Conservation (phyloP, 2,329 filamentous ascomycete genomes). For the Nemania sp. region DNA sequence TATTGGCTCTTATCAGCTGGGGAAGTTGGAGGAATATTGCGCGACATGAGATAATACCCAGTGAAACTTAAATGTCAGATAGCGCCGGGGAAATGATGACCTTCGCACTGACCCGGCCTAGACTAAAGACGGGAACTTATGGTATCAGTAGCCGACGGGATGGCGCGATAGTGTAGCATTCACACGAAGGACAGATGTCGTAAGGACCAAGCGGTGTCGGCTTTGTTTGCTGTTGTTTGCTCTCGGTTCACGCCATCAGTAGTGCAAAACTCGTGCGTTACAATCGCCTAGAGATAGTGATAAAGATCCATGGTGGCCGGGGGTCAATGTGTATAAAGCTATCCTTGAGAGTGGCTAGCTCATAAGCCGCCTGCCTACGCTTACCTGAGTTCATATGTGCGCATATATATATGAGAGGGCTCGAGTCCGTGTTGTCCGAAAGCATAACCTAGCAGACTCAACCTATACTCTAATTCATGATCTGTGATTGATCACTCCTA, state of each 20-base stretch:
- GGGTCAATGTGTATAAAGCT: slow-evolving; percentile 16
- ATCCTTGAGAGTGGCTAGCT: slow-evolving; percentile 11
- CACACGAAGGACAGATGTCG: slow-evolving; percentile 2
- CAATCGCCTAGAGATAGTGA: slow-evolving; percentile 14
- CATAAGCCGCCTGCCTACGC: too few relatives aligned
- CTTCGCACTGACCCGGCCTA: slow-evolving; percentile 4
- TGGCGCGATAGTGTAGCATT: slow-evolving; percentile 26
- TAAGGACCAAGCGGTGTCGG: slow-evolving; percentile 26
- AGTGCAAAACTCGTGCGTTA: slow-evolving; percentile 22
- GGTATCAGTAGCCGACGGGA: slow-evolving; percentile 25
- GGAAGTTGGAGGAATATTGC: slow-evolving; percentile 14
- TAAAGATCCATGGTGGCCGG: slow-evolving; percentile 12
- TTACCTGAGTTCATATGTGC: too few relatives aligned
- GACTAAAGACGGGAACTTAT: slow-evolving; percentile 20
- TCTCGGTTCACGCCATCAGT: slow-evolving; percentile 28
- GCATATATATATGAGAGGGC: slow-evolving; percentile 9
- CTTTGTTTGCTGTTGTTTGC: slow-evolving; percentile 6
- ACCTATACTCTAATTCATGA: not conserved
- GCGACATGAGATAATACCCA: not conserved
- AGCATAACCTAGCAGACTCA: slow-evolving; percentile 9
- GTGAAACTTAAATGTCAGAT: too few relatives aligned
- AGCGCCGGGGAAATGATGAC: slow-evolving; percentile 8
- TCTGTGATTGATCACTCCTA: not conserved
- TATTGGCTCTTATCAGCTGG: slow-evolving; percentile 9
- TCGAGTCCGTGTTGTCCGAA: not conserved